Conservation (phyloP, 441 rosid genomes). For the Jatropha podagrica region DNA sequence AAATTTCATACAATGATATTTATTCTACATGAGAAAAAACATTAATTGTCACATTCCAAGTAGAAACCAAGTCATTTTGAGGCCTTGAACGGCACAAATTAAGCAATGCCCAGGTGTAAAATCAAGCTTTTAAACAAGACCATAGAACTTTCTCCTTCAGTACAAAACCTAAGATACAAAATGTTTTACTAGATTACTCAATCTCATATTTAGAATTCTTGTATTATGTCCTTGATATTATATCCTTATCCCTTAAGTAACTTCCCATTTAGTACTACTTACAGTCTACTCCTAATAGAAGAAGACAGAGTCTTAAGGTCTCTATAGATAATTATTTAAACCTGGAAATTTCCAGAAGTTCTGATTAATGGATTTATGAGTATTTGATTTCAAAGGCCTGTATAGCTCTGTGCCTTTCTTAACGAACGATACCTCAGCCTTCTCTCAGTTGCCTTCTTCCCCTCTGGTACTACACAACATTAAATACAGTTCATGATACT, state of each 20-base stretch:
- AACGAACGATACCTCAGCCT: no score
- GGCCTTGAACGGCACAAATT: background rate
- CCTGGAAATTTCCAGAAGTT: background rate
- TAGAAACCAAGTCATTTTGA: background rate
- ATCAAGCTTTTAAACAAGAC: background rate
- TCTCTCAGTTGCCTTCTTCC: background rate
- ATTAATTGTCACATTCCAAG: background rate
- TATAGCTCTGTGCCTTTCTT: background rate
- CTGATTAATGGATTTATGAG: background rate
- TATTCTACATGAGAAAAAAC: background rate
- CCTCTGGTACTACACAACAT: background rate
- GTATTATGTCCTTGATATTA: constrained; percentile 1
- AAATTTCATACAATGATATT: background rate
- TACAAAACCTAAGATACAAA: background rate
- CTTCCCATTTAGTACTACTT: background rate
- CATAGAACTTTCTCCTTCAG: background rate
- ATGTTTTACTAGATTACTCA: background rate
- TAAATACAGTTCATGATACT: background rate
- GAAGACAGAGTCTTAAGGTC: background rate
- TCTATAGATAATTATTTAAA: background rate
- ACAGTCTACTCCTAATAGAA: background rate
- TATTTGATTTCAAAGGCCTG: background rate
- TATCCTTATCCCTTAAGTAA: no score
- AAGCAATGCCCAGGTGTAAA: background rate
- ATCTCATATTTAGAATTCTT: background rate